Evolutionary conservation across 768 basidiomycete genomes (phyloP).

Genomic region (Hericium rajendrae): DNA sequence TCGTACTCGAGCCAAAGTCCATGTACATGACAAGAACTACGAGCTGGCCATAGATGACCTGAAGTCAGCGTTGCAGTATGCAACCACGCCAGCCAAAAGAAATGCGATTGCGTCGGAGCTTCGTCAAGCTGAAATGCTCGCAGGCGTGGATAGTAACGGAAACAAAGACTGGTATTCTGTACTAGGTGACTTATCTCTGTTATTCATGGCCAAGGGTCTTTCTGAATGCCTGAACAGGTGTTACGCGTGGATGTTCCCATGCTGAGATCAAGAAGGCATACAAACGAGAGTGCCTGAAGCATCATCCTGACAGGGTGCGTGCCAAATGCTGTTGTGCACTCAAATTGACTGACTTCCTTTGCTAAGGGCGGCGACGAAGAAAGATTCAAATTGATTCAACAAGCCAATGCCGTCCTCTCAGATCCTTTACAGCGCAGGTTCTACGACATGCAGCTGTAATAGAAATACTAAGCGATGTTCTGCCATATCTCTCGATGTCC

Average conservation of each 20-base stretch:
- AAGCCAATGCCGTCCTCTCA: not conserved
- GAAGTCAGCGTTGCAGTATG: not conserved
- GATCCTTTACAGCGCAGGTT: not conserved
- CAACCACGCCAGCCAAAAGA: not conserved
- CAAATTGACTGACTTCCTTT: not conserved
- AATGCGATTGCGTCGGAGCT: not conserved
- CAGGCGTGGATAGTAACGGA: not conserved
- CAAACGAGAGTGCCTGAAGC: not conserved
- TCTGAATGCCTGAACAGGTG: not conserved
- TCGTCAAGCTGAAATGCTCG: not conserved
- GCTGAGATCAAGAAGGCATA: not conserved
- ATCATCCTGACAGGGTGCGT: not conserved
- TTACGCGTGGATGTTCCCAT: not conserved
- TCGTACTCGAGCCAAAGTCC: not conserved
- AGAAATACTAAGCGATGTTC: not conserved
- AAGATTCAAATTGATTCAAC: not conserved
- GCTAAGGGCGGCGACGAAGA: not conserved
- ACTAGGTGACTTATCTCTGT: not conserved
- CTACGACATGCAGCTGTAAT: not conserved
- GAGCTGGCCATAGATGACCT: not conserved
- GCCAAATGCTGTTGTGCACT: not conserved
- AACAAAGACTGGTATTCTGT: not conserved
- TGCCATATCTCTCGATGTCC: no score
- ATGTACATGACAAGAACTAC: not conserved
- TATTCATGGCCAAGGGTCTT: not conserved